phyloP scores from a whole-genome alignment of 345 rosid genomes.

The Populus deltoides region DNA sequence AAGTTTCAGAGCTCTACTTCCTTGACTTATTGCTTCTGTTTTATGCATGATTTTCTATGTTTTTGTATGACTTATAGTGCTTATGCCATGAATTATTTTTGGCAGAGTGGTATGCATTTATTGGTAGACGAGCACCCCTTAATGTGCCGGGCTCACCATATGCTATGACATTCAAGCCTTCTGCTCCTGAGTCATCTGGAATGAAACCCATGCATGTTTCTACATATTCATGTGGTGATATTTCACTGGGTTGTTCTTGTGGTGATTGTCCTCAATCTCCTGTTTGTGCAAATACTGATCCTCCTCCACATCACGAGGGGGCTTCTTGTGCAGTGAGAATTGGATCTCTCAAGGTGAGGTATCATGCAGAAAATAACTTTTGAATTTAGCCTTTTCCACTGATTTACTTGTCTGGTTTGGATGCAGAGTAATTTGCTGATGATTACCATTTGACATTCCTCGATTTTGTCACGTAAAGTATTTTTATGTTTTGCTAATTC shows the following conservation, averaged over 20 bases:
- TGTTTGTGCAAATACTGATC: constrained; percentile 60
- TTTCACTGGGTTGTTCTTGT: constrained; percentile 88
- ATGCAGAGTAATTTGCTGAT: not conserved
- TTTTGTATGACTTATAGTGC: not conserved
- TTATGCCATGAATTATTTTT: constrained; percentile 28
- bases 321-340: constrained; percentile 66
- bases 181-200: constrained; percentile 62
- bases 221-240: constrained; percentile 75
- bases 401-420: not conserved
- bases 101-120: constrained; percentile 89
- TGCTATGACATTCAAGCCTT: constrained; percentile 60
- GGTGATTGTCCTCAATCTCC: constrained; percentile 88
- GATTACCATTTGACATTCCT: not conserved
- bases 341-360: constrained; percentile 69
- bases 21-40: not conserved
- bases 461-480: not conserved
- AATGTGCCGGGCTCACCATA: constrained; percentile 82
- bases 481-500: constrained; percentile 9
- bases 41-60: not conserved
- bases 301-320: constrained; percentile 45
- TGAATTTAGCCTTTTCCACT: not conserved
- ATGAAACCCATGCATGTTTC: constrained; percentile 90
- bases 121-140: constrained; percentile 65
- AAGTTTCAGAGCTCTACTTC: not conserved
- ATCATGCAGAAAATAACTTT: not conserved